Percentiles rank a stretch among this genome's conserved stretches.
Evolutionary conservation across 768 basidiomycete species (phyloP).

Genomic region (Mycena galericulata): DNA sequence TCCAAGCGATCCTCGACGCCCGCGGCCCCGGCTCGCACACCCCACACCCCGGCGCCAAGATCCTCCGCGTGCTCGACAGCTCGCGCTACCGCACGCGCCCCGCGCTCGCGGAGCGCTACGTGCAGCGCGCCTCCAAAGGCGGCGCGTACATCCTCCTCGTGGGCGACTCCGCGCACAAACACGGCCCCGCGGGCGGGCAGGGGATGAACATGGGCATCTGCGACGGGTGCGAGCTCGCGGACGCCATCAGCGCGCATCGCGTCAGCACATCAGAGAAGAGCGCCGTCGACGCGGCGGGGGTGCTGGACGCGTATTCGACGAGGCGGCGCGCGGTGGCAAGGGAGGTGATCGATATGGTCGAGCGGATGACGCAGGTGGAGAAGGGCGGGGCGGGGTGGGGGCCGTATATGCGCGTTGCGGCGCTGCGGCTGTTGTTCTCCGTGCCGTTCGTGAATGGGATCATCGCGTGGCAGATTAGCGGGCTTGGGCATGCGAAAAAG

Average conservation of each 20-base stretch:
- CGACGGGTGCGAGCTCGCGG: slow-evolving; percentile 53
- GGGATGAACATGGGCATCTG: slow-evolving; percentile 62
- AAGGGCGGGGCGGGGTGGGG: slow-evolving; percentile 28
- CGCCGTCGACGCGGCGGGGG: slow-evolving; percentile 44
- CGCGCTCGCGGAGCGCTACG: slow-evolving; percentile 48
- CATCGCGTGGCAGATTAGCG: no score
- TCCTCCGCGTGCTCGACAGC: slow-evolving; percentile 47
- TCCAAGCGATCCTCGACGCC: slow-evolving; percentile 26
- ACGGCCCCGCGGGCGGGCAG: slow-evolving; percentile 53
- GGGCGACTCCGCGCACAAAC: slow-evolving; percentile 55
- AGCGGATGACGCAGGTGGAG: slow-evolving; percentile 39
- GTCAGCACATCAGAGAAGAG: slow-evolving; percentile 27
- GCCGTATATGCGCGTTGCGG: no score
- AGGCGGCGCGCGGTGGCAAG: slow-evolving; percentile 46
- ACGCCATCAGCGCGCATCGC: slow-evolving; percentile 45
- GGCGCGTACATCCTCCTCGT: slow-evolving; percentile 38
- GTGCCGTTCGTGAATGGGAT: no score
- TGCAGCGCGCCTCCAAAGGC: slow-evolving; percentile 15
- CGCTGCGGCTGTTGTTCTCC: no score
- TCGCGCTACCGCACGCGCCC: slow-evolving; percentile 53
- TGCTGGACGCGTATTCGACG: no score
- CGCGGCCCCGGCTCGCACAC: slow-evolving; percentile 25
- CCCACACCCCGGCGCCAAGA: not conserved
- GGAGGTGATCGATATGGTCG: slow-evolving; percentile 50
- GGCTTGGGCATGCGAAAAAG: not conserved